Conservation (phyloP, 495 filamentous ascomycete genomes). For the Neurospora tetraspora region DNA sequence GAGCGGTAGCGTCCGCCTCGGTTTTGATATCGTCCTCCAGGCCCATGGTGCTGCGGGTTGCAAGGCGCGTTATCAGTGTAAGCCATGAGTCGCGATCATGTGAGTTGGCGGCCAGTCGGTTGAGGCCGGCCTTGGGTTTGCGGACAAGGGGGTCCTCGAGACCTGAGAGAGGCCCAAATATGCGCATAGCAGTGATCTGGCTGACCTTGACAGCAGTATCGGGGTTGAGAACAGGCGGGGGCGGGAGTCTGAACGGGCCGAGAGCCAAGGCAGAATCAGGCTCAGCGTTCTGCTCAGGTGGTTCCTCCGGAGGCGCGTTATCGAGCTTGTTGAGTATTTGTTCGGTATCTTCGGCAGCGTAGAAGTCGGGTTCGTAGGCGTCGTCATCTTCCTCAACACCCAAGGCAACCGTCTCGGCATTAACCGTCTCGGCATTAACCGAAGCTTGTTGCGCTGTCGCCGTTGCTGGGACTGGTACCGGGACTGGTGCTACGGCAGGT, state of each 20-base stretch:
- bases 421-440: slow-evolving; percentile 37
- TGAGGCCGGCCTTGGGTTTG: slow-evolving; percentile 57
- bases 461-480: background rate
- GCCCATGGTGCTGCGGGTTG: slow-evolving; percentile 65
- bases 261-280: slow-evolving; percentile 40
- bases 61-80: slow-evolving; percentile 73
- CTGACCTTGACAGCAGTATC: slow-evolving; percentile 58
- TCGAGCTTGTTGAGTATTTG: slow-evolving; percentile 63
- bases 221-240: slow-evolving; percentile 61
- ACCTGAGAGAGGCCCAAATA: slow-evolving; percentile 65
- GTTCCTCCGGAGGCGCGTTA: slow-evolving; percentile 45
- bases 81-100: slow-evolving; percentile 89
- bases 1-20: slow-evolving; percentile 27
- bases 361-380: slow-evolving; percentile 81
- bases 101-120: slow-evolving; percentile 72
- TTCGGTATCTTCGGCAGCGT: slow-evolving; percentile 59
- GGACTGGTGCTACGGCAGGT: slow-evolving; percentile 5
- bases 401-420: slow-evolving; percentile 37
- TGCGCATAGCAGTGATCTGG: slow-evolving; percentile 56
- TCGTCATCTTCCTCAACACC: slow-evolving; percentile 65
- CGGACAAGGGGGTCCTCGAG: slow-evolving; percentile 48
- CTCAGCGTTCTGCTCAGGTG: slow-evolving; percentile 17
- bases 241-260: slow-evolving; percentile 61
- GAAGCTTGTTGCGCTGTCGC: slow-evolving; percentile 26
- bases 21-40: slow-evolving; percentile 48